phyloP scores from a whole-genome alignment of 768 basidiomycete genomes.

The Boletellus ananas region DNA sequence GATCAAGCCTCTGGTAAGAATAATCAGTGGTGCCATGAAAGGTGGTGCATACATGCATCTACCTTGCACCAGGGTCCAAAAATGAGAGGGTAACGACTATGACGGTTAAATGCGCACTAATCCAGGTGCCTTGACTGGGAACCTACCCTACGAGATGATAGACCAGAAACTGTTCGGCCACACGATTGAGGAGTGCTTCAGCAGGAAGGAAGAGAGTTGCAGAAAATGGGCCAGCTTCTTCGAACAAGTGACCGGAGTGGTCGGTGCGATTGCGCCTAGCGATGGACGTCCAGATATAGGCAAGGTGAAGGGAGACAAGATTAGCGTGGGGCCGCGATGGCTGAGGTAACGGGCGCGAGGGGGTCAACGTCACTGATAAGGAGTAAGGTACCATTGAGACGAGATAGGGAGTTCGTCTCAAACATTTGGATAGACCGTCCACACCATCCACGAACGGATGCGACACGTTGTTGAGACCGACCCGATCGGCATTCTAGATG shows the following conservation, averaged over 20 bases:
- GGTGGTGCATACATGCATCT: conserved; percentile 17
- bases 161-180: conserved; percentile 50
- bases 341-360: conserved; percentile 34
- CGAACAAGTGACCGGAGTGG: conserved; percentile 28
- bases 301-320: conserved; percentile 37
- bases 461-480: conserved; percentile 61
- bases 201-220: conserved; percentile 53
- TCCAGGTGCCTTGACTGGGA: background rate
- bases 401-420: conserved; percentile 9
- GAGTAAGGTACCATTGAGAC: conserved; percentile 5
- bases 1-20: conserved; percentile 50
- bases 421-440: conserved; percentile 42
- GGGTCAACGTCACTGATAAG: conserved; percentile 38
- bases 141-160: conserved; percentile 58
- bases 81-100: conserved; percentile 72
- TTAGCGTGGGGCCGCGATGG: conserved; percentile 26
- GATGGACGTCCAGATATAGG: conserved; percentile 38
- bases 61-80: conserved; percentile 71
- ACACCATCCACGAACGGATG: conserved; percentile 44
- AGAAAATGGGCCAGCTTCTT: conserved; percentile 48
- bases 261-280: conserved; percentile 1
- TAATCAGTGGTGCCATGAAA: background rate
- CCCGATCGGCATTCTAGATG: conserved; percentile 52
- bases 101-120: conserved; percentile 9
- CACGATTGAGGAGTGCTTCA: conserved; percentile 47